phyloP scores from a whole-genome alignment of 2,329 filamentous ascomycete genomes.

The Fusarium tanahbumbuense region DNA sequence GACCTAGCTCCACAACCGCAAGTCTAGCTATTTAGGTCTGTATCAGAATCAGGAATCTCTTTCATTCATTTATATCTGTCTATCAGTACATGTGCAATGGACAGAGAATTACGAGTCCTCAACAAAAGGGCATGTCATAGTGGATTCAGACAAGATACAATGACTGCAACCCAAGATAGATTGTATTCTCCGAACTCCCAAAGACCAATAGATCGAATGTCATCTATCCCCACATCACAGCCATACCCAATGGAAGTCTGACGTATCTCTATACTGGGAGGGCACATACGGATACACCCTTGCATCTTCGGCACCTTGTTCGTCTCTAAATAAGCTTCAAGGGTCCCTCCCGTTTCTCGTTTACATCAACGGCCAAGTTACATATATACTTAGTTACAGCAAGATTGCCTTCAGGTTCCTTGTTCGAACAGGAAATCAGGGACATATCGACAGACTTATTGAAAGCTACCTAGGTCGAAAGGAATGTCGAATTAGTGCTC shows the following conservation, averaged over 20 bases:
- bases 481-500: background rate
- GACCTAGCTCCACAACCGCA: constrained; percentile 18
- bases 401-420: background rate
- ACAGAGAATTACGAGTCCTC: background rate
- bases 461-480: background rate
- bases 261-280: background rate
- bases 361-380: background rate
- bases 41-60: constrained; percentile 3
- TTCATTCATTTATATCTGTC: background rate
- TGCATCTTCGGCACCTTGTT: background rate
- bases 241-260: background rate
- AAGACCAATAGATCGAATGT: background rate
- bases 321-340: background rate
- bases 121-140: background rate
- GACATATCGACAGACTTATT: background rate
- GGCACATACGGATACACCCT: background rate
- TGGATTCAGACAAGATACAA: background rate
- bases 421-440: background rate
- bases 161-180: too few relatives aligned
- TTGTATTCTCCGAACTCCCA: background rate
- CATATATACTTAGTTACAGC: background rate
- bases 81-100: background rate
- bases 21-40: background rate
- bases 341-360: background rate
- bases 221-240: background rate